Evolutionary conservation across 2,329 filamentous ascomycete genomes (phyloP), one percentile per base, ranked within the genome.

Genomic region (Penicillium sp.): DNA sequence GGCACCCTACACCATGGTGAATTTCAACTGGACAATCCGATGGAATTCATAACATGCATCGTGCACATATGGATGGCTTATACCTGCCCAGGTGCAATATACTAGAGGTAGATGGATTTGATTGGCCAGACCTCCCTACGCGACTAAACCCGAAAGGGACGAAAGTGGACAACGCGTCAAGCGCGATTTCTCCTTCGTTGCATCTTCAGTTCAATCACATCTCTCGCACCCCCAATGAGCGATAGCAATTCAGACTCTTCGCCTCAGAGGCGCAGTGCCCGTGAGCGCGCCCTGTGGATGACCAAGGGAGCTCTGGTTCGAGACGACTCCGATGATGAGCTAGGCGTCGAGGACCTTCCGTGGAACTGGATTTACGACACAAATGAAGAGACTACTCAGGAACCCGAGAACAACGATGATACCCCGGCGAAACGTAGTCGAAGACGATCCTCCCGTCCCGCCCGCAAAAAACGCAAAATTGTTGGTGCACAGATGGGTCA

Each of bases 251-350:
- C 65, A 26, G 57, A 64, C 8, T 37, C 51, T 5, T 52, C 58
- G 29, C 51, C 55, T 5, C 45, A 62, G 34, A 57, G 60, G 20
- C 65, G 54, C 34, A 69, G 62, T 57, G 65, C 68, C 38, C 67
- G 65, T 45, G 71, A 76, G 60, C 72, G 72, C 32, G 75, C 77
- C 42, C 77, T 76, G 66, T 79, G 79, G 68, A 78, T 87, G 56
- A 81, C 75, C 58, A 85, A 73, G 62, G 84, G 85, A 44, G 88
- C 87, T 31, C 80, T 92, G 11, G 75, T 79, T 7, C 82, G 89
- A 66, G 89, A 94, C 59, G 89, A 96, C 71, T 95, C 90, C 0
- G 92, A 96, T 71, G 92, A 96, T 73, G 93, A 96, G 72, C 83
- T 95, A 24, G 88, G 86, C 29, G 79, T 82, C 35, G 86, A 89